A percentile compares a stretch with the other conserved stretches of the same genome.
Conservation (phyloP, 768 basidiomycete species). For the Psilocybe cubensis region DNA sequence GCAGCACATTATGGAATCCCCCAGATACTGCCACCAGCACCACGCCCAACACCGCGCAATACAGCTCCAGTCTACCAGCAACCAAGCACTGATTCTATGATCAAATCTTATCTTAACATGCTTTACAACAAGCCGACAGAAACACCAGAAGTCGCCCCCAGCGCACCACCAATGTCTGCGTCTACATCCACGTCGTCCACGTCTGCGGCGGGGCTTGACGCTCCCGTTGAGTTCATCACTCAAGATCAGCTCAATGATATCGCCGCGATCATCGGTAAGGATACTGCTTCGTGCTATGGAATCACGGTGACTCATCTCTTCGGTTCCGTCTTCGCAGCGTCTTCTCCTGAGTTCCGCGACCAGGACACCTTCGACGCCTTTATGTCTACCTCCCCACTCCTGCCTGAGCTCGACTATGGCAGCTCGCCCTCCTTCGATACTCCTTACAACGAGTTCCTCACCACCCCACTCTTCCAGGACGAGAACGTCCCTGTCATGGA, state of each 20-base stretch:
- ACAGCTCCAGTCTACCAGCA: slow-evolving; percentile 39
- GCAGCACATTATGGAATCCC: slow-evolving; percentile 84
- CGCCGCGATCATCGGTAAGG: slow-evolving; percentile 23
- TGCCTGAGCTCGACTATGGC: slow-evolving; percentile 32
- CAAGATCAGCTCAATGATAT: slow-evolving; percentile 19
- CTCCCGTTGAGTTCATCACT: slow-evolving; percentile 21
- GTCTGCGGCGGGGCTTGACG: slow-evolving; percentile 24
- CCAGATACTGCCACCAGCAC: slow-evolving; percentile 67
- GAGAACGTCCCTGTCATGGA: slow-evolving; percentile 27
- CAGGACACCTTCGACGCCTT: slow-evolving; percentile 29
- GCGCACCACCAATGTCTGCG: slow-evolving; percentile 27
- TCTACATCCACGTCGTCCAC: slow-evolving; percentile 26
- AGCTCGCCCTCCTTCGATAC: slow-evolving; percentile 37
- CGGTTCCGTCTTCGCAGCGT: slow-evolving; percentile 9
- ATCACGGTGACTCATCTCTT: slow-evolving; percentile 24
- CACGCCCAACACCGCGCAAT: slow-evolving; percentile 56
- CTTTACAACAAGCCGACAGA: slow-evolving; percentile 53
- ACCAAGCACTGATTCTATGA: slow-evolving; percentile 52
- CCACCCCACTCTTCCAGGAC: slow-evolving; percentile 36
- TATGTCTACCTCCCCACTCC: slow-evolving; percentile 32
- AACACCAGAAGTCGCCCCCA: slow-evolving; percentile 36
- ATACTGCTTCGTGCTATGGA: not conserved
- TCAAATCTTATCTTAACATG: slow-evolving; percentile 73
- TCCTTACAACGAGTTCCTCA: slow-evolving; percentile 38
- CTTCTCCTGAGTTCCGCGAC: slow-evolving; percentile 29